phyloP scores from a whole-genome alignment of 345 rosid genomes.

The Linum trigynum region DNA sequence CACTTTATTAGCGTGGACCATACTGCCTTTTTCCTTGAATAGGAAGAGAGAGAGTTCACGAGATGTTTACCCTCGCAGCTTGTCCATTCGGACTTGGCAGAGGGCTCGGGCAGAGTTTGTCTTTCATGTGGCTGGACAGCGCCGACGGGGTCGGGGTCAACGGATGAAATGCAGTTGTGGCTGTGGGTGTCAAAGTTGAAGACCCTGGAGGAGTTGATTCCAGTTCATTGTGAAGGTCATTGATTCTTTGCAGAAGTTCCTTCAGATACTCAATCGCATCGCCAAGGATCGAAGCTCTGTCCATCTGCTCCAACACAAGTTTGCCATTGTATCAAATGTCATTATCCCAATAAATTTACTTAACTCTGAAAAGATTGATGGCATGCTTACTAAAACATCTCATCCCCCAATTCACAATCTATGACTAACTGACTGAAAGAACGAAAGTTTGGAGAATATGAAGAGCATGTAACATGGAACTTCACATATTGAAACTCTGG shows the following conservation, averaged over 20 bases:
- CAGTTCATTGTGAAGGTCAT: slow-evolving; percentile 79
- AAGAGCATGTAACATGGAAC: not conserved
- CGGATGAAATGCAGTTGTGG: slow-evolving; percentile 56
- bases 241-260: slow-evolving; percentile 91
- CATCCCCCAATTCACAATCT: not conserved
- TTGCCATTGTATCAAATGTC: too few species aligned
- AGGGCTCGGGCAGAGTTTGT: slow-evolving; percentile 49
- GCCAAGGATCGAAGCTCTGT: slow-evolving; percentile 93
- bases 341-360: too few species aligned
- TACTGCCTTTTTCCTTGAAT: too few species aligned
- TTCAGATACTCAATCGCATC: slow-evolving; percentile 92
- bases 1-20: too few species aligned
- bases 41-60: too few species aligned
- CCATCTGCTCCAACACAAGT: slow-evolving; percentile 46
- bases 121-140: slow-evolving; percentile 66
- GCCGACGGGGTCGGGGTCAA: slow-evolving; percentile 79
- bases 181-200: slow-evolving; percentile 69
- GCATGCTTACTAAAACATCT: too few species aligned
- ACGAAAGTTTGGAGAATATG: too few species aligned
- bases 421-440: not conserved
- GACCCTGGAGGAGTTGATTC: slow-evolving; percentile 69
- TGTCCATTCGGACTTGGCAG: slow-evolving; percentile 60
- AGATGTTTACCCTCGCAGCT: slow-evolving; percentile 55
- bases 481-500: not conserved
- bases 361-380: too few species aligned